Base-by-base conservation (phyloP, 305 asterid species). In the Fraxinus albicans region DNA sequence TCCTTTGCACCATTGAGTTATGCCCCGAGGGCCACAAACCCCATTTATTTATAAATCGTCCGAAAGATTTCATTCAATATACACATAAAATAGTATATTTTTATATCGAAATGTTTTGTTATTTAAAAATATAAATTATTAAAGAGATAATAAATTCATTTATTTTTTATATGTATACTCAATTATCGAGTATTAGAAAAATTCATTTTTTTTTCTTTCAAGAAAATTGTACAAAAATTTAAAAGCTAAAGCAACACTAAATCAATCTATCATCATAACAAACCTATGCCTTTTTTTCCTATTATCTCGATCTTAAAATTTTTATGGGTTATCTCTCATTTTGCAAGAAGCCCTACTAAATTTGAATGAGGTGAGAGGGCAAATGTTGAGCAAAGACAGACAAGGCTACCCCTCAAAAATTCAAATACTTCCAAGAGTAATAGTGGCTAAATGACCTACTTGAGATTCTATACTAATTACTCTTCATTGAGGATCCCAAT, bases 381-480 rank as follows among this genome's bases (percentile, higher is more conserved):
- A 77, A n/a, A 85, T 87, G 90, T 89, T 81, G 82, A 84, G 75
- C 10, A 27, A 77, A 85, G 86, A 84, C 83, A 80, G 86, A 89
- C 92, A 89, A 79, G 80, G 85, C 86, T 85, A 84, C 80, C 85
- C 80, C 83, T 83, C 80, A 80, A 44, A 65, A 60, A 42, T 85
- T 34, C 81, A 78, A 17, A 35, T 27, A 58, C 36, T 79, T 35
- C 79, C 58, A 53, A 34, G 36, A 69, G 78, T 82, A 81, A 86
- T 82, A 78, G 79, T 81, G 29, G 42, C 33, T 4, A 80, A 78
- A 40, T 82, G 73, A 25, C 73, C 73, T 21, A 60, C 70, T 67
- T 67, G 4, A 67, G 34, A 53, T 67, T 70, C 69, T 36, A 79
- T 55, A 72, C 67, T 80, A 86, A 80, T 84, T 73, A 73, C 70